A percentile compares a stretch with the other conserved stretches of the same genome.
Evolutionary conservation across 257 asterid species (phyloP).

Genomic region (Nicotiana tomentosiformis): DNA sequence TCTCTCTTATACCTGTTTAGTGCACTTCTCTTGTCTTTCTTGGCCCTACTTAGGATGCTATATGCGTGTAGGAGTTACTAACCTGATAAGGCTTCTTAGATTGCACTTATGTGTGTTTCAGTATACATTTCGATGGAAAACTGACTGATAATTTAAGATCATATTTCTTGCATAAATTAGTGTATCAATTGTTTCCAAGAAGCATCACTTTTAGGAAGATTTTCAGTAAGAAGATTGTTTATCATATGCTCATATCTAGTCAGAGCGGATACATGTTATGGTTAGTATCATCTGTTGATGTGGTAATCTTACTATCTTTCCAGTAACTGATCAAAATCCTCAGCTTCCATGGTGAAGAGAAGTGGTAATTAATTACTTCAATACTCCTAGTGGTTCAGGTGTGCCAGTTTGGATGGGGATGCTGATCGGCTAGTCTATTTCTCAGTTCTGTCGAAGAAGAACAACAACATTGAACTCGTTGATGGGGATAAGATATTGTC

Average conservation of each 20-base stretch:
- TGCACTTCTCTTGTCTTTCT: neutral
- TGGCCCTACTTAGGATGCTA: neutral
- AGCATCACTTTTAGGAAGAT: neutral
- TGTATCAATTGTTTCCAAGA: neutral
- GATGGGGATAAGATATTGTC: conserved; percentile 98
- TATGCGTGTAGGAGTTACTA: neutral
- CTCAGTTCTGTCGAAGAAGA: conserved; percentile 40
- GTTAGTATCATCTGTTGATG: neutral
- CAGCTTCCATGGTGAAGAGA: neutral
- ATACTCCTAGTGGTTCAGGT: conserved; percentile 68
- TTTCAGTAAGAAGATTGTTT: neutral
- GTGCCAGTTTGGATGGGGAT: conserved; percentile 97
- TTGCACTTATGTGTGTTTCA: neutral
- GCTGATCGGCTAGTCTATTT: conserved; percentile 96
- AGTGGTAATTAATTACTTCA: conserved; percentile 23
- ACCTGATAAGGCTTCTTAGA: neutral
- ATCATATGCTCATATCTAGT: neutral
- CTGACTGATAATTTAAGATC: neutral
- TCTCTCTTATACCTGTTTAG: neutral
- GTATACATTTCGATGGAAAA: neutral
- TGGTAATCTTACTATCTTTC: conserved; percentile 8
- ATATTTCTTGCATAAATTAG: neutral
- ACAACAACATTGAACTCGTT: conserved; percentile 66
- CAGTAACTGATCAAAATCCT: neutral
- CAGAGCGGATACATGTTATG: neutral